Evolutionary conservation across 176 grass and related monocot genomes (phyloP), one percentile per base, ranked within the genome.

Genomic region (Rhipidocladum racemiflorum): DNA sequence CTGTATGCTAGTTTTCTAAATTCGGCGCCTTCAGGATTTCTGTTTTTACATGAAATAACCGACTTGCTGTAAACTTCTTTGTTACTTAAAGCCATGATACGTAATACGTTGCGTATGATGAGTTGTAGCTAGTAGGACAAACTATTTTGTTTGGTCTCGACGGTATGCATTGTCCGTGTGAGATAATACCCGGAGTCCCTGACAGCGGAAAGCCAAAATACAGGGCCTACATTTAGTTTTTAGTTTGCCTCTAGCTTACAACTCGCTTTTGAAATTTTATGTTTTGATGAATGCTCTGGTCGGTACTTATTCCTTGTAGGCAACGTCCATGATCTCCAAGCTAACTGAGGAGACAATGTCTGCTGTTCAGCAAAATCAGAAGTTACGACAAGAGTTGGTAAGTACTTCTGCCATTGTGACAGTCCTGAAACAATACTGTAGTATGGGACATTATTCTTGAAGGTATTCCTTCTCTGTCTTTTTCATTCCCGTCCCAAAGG

Each of bases 371-470:
- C 90, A 93, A 84, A 99, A 93, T 70, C 90, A 95, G 89, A 99
- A 99, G 80, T 87, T 99, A 34, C 81, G 72, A 9, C 88, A 99
- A 82, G 96, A 99, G 80, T 77, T 99, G 82, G 96, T 99, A 95
- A 77, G 84, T 56, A 87, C 51, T 39, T 68, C 28, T 74, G 32
- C 29, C 85, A 77, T 61, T 73, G 7, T 59, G 39, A 55, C 13
- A 57, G 25, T 81, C 35, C 56, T 65, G 17, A 78, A 72, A 34
- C 3, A 35, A 3, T 54, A 40, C 15, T 81, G 14, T 69, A 68
- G 35, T 81, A 65, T 54, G 12, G 38, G 62, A 24, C 64, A 40
- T 67, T 54, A 7, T 70, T 69, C 36, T 43, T 29, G 16, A 25
- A 55, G 3, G 6, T 76, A 16, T 72, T 51, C 11, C 2, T 70